phyloP scores from a whole-genome alignment of 495 filamentous ascomycete genomes.

The Penicillium angulare region DNA sequence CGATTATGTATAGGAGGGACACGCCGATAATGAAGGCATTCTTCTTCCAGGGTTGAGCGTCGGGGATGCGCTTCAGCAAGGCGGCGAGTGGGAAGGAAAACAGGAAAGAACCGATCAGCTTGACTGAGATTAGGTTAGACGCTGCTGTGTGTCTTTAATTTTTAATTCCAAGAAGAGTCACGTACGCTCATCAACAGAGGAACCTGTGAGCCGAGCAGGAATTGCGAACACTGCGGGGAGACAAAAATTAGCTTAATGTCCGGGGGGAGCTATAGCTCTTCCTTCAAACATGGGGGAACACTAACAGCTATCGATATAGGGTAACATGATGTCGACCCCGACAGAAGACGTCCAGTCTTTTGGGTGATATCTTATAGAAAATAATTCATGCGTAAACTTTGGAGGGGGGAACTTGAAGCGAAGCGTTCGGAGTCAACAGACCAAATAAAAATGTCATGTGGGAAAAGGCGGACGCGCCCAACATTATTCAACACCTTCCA shows the following conservation, averaged over 20 bases:
- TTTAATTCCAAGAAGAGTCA: background rate
- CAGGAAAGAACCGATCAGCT: conserved; percentile 87
- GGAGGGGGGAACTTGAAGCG: conserved; percentile 27
- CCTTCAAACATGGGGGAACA: conserved; percentile 8
- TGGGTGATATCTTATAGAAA: conserved; percentile 1
- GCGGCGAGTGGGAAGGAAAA: conserved; percentile 91
- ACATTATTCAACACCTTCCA: conserved; percentile 25
- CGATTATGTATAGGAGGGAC: conserved; percentile 85
- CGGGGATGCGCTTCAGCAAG: conserved; percentile 86
- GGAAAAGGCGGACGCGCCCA: conserved; percentile 22
- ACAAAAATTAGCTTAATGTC: conserved; percentile 18
- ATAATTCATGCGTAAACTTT: conserved; percentile 55
- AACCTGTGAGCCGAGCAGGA: conserved; percentile 62
- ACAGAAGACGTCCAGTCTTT: conserved; percentile 24
- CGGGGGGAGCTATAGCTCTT: conserved; percentile 1
- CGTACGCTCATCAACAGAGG: conserved; percentile 84
- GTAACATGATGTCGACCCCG: conserved; percentile 62
- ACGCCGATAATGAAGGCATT: conserved; percentile 82
- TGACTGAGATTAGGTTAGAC: conserved; percentile 58
- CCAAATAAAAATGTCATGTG: conserved; percentile 27
- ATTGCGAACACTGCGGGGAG: conserved; percentile 66
- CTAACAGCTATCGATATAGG: conserved; percentile 81
- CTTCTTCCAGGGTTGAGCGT: conserved; percentile 79
- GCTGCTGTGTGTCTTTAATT: background rate
- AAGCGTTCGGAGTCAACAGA: conserved; percentile 9